Percentiles rank a stretch among this genome's conserved stretches.
These are phyloP conservation scores for Phycomyces blakesleeanus DNA, from an alignment of 192 early-diverging fungal species.

Conservation along the genomic window DNA sequence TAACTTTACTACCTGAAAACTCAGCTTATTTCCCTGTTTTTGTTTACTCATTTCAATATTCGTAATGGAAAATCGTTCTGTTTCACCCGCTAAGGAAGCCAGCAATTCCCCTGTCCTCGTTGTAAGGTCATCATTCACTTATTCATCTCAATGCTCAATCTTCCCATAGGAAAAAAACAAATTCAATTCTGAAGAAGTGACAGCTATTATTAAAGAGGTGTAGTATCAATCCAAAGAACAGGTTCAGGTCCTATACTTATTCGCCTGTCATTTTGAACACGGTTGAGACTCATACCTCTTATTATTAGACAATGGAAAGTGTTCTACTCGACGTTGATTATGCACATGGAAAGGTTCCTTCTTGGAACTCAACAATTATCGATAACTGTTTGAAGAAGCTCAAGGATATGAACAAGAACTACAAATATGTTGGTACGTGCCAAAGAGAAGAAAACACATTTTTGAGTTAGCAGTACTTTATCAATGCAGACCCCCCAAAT, in stretches of 20 bases:
- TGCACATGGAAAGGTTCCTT: constrained; percentile 68
- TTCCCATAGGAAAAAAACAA: constrained; percentile 1
- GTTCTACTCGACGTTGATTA: constrained; percentile 68
- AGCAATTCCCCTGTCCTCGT: not conserved
- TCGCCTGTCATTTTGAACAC: not conserved
- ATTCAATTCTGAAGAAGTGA: constrained; percentile 29
- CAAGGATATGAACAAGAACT: constrained; percentile 63
- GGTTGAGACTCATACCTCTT: not conserved
- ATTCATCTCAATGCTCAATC: no score
- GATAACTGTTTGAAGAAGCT: constrained; percentile 64
- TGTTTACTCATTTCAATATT: not conserved
- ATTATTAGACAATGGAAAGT: constrained; percentile 54
- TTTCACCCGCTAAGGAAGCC: not conserved
- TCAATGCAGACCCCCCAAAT: constrained; percentile 4
- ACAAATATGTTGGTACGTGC: constrained; percentile 73
- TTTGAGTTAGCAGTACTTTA: not conserved
- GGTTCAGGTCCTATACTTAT: not conserved
- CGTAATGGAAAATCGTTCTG: not conserved
- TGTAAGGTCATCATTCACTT: not conserved
- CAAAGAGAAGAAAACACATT: not conserved
- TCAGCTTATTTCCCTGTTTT: not conserved
- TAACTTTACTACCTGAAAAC: not conserved
- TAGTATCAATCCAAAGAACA: not conserved
- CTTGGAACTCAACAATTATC: constrained; percentile 74
- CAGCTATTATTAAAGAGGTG: constrained; percentile 31